Evolutionary conservation across 306 rosid genomes (phyloP), one percentile per base, ranked within the genome.

Genomic region (Erythrophleum fordii): DNA sequence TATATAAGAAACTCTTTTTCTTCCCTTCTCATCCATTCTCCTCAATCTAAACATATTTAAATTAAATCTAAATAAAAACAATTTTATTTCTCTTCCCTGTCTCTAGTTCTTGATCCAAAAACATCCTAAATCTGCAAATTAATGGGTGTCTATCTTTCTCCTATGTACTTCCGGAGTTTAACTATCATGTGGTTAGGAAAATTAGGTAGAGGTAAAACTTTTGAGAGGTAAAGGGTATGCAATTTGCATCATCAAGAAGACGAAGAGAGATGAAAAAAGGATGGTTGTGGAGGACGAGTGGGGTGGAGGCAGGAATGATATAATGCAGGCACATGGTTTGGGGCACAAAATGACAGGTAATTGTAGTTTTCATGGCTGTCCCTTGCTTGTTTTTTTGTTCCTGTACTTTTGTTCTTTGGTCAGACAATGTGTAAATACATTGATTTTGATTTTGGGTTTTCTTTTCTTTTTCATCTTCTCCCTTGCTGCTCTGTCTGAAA

Each of bases 261-360:
- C 31, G 77, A 48, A 60, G 70, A 44, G 72, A 83, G 69, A 20
- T 46, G 52, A 46, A 74, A 67, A 25, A 75, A 73, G 66, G 48
- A 18, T 80, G 49, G 28, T 34, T 61, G 67, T 31, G 37, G 61
- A 69, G 41, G 74, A 81, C 66, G 59, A 65, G 78, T n/a, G n/a
- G n/a, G 80, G 74, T 77, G 86, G 89, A 80, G 75, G 76, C 51
- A 77, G 78, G 72, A 53, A 75, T 78, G 79, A 80, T 61, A 80
- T 82, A 75, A 87, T 81, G 85, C 77, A 80, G 68, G 84, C 89
- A 93, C 91, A 87, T 93, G 94, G 83, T 85, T 69, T 81, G 78
- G 77, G 67, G 83, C 82, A 86, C 90, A 81, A 82, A 81, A 88
- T 76, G 94, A 84, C 90, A 88, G 85, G 83, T 78, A 61, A 83